These are phyloP conservation scores for Rhinocladiella mackenziei DNA, from an alignment of 2,329 filamentous ascomycete genomes.

Conservation along the genomic window DNA sequence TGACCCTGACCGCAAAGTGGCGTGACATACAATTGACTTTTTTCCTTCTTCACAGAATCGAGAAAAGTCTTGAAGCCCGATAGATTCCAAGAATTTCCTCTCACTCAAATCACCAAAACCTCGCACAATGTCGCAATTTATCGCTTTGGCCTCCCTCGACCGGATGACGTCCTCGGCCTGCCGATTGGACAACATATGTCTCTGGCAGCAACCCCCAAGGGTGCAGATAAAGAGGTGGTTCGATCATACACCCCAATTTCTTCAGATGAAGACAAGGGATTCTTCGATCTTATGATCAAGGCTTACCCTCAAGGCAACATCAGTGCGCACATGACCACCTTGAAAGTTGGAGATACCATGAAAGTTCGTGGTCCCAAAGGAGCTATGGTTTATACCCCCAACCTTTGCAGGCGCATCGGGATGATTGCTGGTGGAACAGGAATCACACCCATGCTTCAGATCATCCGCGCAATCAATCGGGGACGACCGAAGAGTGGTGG, in stretches of 20 bases:
- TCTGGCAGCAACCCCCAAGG: constrained; percentile 76
- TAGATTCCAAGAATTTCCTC: constrained; percentile 84
- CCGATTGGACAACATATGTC: constrained; percentile 99
- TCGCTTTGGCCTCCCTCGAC: constrained; percentile 78
- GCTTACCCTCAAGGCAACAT: constrained; percentile 97
- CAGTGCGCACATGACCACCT: constrained; percentile 80
- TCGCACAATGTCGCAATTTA: constrained; percentile 99
- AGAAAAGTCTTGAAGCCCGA: constrained; percentile 82
- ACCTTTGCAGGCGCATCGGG: constrained; percentile 93
- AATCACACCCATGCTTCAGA: constrained; percentile 97
- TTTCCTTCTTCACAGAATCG: constrained; percentile 47
- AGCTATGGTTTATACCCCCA: constrained; percentile 94
- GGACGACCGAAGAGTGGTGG: constrained; percentile 61
- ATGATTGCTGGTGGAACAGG: constrained; percentile 98
- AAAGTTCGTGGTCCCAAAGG: constrained; percentile 92
- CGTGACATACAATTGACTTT: constrained; percentile 5
- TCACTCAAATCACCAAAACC: constrained; percentile 90
- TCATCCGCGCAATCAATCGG: constrained; percentile 83
- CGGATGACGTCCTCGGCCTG: constrained; percentile 80
- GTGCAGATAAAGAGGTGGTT: constrained; percentile 74
- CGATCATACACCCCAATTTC: constrained; percentile 91
- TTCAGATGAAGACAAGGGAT: constrained; percentile 80
- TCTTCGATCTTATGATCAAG: constrained; percentile 97
- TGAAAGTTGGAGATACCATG: constrained; percentile 81
- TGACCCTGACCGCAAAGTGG: background rate